A percentile compares a stretch with the other conserved stretches of the same genome.
Evolutionary conservation across 176 grass and related monocot species (phyloP).

Genomic region (Oryza glumipatula): DNA sequence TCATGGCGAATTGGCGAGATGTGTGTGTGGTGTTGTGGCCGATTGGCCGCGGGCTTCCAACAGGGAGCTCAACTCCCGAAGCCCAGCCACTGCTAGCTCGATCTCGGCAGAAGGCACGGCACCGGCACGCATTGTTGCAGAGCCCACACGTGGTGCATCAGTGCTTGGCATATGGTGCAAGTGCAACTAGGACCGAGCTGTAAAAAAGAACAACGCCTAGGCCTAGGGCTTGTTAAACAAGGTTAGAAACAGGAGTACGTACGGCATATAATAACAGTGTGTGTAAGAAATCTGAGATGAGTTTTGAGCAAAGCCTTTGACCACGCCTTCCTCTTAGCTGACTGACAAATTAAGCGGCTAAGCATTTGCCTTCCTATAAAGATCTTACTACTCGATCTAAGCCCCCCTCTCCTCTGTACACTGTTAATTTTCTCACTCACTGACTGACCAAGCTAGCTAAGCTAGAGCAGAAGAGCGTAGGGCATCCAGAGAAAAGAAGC

Average conservation of each 20-base stretch:
- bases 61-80: constrained; percentile 48
- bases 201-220: neutral
- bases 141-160: constrained; percentile 32
- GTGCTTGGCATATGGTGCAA: constrained; percentile 5
- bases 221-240: constrained; percentile 46
- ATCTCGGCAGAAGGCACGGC: neutral
- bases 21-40: neutral
- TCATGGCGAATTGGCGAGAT: too few species aligned
- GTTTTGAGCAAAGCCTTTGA: constrained; percentile 38
- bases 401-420: neutral
- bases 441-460: neutral
- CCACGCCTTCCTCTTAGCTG: neutral
- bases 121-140: constrained; percentile 34
- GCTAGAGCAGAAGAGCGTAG: neutral
- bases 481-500: neutral
- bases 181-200: neutral
- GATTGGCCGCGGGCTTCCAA: neutral
- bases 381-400: neutral
- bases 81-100: neutral
- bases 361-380: constrained; percentile 11
- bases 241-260: constrained; percentile 1
- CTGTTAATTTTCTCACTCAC: neutral
- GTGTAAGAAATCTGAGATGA: constrained; percentile 40
- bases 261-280: constrained; percentile 5
- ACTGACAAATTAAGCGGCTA: neutral